These are phyloP conservation scores for Schwanniomyces pseudopolymorphus DNA, from an alignment of 805 yeast genomes.

Conservation along the genomic window DNA sequence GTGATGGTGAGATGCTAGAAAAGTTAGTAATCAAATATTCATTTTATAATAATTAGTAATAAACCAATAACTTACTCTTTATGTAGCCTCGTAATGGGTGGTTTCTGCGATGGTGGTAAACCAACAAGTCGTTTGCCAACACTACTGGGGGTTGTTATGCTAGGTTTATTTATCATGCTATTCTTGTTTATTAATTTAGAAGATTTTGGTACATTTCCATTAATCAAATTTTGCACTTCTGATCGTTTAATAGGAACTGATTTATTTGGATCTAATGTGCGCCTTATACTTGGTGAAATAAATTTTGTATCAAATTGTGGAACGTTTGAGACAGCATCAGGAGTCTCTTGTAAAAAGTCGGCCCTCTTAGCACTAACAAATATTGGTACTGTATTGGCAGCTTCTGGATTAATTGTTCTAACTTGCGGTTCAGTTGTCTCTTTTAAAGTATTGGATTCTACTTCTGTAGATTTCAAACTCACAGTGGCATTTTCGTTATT, in stretches of 20 bases:
- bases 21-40: background rate
- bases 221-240: constrained; percentile 9
- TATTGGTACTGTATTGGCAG: constrained; percentile 14
- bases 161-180: background rate
- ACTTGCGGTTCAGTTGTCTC: background rate
- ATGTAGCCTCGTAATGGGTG: constrained; percentile 23
- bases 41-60: background rate
- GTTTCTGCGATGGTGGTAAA: constrained; percentile 32
- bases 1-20: background rate
- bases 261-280: constrained; percentile 64
- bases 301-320: constrained; percentile 54
- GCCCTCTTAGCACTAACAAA: constrained; percentile 71
- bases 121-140: constrained; percentile 32
- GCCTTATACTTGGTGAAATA: constrained; percentile 50
- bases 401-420: background rate
- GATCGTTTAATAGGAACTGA: constrained; percentile 61
- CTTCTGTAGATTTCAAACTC: background rate
- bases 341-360: constrained; percentile 49
- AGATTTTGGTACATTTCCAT: background rate
- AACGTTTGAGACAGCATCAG: constrained; percentile 46
- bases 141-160: background rate
- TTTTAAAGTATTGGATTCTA: background rate
- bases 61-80: constrained; percentile 12
- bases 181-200: constrained; percentile 1
- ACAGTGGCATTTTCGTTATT: background rate